A percentile compares a stretch with the other conserved stretches of the same genome.
These are phyloP conservation scores for Elsinoe necatrix DNA, from an alignment of 2,329 filamentous ascomycete species.

Conservation along the genomic window DNA sequence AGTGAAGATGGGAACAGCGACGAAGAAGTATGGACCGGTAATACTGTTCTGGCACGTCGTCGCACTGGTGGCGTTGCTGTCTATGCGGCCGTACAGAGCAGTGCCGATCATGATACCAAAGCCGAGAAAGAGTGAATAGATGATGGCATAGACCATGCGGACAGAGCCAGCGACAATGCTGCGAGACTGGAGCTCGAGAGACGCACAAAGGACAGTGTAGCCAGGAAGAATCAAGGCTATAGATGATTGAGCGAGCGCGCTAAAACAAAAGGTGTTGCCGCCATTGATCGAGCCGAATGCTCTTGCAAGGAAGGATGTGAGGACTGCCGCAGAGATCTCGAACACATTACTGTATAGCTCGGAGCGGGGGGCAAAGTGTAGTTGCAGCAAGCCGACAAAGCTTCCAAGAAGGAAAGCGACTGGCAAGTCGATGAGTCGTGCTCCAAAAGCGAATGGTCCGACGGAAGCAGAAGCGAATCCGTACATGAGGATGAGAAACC, in stretches of 20 bases:
- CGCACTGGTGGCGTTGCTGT: constrained; percentile 38
- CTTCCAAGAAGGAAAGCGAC: constrained; percentile 68
- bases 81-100: constrained; percentile 42
- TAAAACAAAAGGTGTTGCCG: constrained; percentile 43
- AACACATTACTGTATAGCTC: constrained; percentile 55
- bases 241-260: constrained; percentile 42
- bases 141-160: constrained; percentile 46
- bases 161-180: constrained; percentile 44
- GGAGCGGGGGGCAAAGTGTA: constrained; percentile 65
- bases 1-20: constrained; percentile 67
- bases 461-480: constrained; percentile 68
- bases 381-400: constrained; percentile 64
- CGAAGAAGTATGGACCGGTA: constrained; percentile 50
- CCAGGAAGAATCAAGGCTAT: constrained; percentile 45
- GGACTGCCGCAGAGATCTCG: constrained; percentile 41
- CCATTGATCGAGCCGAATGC: constrained; percentile 41
- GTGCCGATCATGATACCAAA: constrained; percentile 45
- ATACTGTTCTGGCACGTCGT: constrained; percentile 41
- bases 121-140: constrained; percentile 45
- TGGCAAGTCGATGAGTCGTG: constrained; percentile 68
- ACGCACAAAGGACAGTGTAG: constrained; percentile 44
- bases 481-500: constrained; percentile 54
- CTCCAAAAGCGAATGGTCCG: constrained; percentile 71
- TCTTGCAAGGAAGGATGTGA: constrained; percentile 43
- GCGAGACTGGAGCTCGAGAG: constrained; percentile 41